phyloP scores from a whole-genome alignment of 225 moss, liverwort and hornwort species.

The Lunularia cruciata region DNA sequence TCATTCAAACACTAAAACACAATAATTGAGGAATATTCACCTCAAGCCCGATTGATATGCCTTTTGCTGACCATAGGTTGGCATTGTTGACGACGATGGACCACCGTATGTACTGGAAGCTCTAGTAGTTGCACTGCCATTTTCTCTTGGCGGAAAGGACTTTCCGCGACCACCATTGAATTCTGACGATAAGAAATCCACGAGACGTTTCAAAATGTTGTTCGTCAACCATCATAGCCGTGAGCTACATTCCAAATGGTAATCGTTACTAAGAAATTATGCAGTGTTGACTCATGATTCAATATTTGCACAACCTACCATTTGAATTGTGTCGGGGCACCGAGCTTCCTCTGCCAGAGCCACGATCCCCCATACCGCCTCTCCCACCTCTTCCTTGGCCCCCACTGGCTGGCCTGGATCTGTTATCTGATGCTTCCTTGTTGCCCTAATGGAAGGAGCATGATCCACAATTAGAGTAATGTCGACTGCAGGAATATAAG shows the following conservation, averaged over 20 bases:
- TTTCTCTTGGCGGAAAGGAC: slow-evolving; percentile 57
- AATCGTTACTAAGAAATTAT: too few species aligned
- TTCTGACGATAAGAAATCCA: too few species aligned
- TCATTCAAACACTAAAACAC: too few species aligned
- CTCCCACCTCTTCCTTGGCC: slow-evolving; percentile 59
- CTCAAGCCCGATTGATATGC: slow-evolving; percentile 32
- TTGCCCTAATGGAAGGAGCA: slow-evolving; percentile 26
- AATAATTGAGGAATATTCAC: slow-evolving; percentile 34
- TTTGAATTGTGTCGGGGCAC: slow-evolving; percentile 56
- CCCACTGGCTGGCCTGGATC: slow-evolving; percentile 61
- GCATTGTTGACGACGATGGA: slow-evolving; percentile 28
- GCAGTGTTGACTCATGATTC: too few species aligned
- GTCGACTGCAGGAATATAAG: too few species aligned
- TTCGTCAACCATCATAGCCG: too few species aligned
- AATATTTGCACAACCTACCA: slow-evolving; percentile 34
- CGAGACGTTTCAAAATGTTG: too few species aligned
- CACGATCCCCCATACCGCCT: slow-evolving; percentile 48
- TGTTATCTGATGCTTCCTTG: slow-evolving; percentile 62
- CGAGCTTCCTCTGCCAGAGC: slow-evolving; percentile 75
- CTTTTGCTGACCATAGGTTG: slow-evolving; percentile 44
- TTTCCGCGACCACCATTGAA: slow-evolving; percentile 77
- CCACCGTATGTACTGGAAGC: slow-evolving; percentile 52
- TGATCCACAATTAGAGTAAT: too few species aligned
- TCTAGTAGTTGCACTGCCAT: slow-evolving; percentile 59
- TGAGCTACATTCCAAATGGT: too few species aligned